Base-by-base conservation (phyloP, 1,139 yeast species). In the Scheffersomyces stambukii region DNA sequence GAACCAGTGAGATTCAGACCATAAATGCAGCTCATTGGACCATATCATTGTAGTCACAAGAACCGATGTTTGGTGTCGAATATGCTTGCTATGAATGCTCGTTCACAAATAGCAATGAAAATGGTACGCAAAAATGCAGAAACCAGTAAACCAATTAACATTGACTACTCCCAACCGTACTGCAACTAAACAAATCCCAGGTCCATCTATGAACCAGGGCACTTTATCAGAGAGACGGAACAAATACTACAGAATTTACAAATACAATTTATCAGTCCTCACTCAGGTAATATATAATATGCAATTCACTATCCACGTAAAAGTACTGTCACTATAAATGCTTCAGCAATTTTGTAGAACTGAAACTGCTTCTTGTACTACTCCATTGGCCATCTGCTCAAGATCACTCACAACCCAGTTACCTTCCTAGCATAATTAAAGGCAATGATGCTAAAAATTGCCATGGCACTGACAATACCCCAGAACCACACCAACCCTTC, bases 401-500 rank as follows among this genome's bases (percentile, higher is more conserved):
- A 21, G 8, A n/a, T n/a, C 21, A 19, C 8, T 28, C 47, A 63
- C 31, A 64, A 50, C 13, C 71, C 72, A n/a, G 67, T 61, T 1
- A 63, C 70, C 35, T 54, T 48, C 36, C 57, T 57, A 14, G 73
- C 72, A 39, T 64, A 66, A 33, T 61, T 50, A 37, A 61, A 67
- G 2, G 72, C 71, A 23, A 59, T 34, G 3, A 62, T 33, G 36
- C 71, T 63, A 45, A 67, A 67, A 19, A 50, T 25, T 6, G 51
- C 35, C 62, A 65, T 64, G 10, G 53, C 46, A 12, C 50, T 46
- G 15, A 64, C 44, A 18, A 18, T 18, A 5, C 49, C 39, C 51
- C 77, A 82, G 56, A 91, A 91, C 98, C 98, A 91, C 4, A 64
- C 54, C 42, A 89, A 61, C 1, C 85, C 81, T 9, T 74, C 78